Evolutionary conservation across 306 rosid species (phyloP).

Genomic region (Morella rubra): DNA sequence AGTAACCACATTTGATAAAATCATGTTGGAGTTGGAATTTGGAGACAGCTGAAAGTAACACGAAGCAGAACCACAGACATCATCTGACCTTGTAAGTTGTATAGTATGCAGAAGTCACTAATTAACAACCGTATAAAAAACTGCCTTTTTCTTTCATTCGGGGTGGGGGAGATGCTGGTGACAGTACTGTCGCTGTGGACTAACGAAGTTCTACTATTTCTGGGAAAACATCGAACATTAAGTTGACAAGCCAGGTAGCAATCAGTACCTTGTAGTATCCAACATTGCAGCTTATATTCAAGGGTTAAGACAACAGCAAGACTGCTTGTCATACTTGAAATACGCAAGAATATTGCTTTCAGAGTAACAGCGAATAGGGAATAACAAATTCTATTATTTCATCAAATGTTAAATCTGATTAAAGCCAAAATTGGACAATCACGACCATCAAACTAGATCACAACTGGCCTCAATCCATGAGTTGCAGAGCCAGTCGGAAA

Average conservation of each 20-base stretch:
- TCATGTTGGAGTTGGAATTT: no score
- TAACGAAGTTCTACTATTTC: no score
- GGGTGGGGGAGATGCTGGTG: no score
- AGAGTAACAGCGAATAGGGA: background rate
- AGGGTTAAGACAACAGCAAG: background rate
- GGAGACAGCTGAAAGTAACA: no score
- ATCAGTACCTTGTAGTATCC: background rate
- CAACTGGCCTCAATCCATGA: background rate
- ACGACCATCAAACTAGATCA: background rate
- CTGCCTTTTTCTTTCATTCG: no score
- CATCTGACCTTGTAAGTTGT: no score
- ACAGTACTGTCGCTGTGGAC: no score
- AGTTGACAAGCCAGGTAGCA: background rate
- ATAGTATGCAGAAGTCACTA: no score
- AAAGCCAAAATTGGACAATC: background rate
- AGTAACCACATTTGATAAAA: background rate
- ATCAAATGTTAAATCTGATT: background rate
- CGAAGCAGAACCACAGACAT: no score
- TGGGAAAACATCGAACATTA: background rate
- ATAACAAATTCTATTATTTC: background rate
- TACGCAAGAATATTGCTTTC: background rate
- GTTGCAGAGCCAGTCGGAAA: background rate
- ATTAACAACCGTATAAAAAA: no score
- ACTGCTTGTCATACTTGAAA: background rate
- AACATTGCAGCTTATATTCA: background rate